Base-by-base conservation (phyloP, 768 basidiomycete species). In the Leucogyrophana mollusca region DNA sequence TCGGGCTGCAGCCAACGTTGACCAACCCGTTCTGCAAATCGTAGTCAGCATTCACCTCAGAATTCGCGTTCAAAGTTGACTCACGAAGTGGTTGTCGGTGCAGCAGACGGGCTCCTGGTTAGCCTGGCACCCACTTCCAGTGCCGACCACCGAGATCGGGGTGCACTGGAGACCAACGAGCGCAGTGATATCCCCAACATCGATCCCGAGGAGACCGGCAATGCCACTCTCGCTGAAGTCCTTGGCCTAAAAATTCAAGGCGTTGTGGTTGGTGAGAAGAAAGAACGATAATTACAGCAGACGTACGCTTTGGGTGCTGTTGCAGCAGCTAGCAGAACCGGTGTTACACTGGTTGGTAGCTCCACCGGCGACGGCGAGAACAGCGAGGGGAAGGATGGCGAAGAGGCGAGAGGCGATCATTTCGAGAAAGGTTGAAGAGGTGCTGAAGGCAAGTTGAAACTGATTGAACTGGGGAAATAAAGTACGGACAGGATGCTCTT, bases 281-380 rank as follows among this genome's bases (percentile, higher is more conserved):
- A 2, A n/a, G 13, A 24, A 51, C 57, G 32, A 40, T 8, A 17
- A 22, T 9, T n/a, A 34, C 14, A 2, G 5, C 16, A 17, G 11
- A 21, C 8, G 6, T 8, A 65, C 61, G 43, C 46, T 32, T 40
- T 53, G 40, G 25, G 47, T 36, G 11, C 42, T 52, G 38, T 59
- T 47, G 34, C 62, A 64, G 30, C 62, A 64, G 30, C 55, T 40
- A 20, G 45, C 23, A 23, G 40, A 14, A 9, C 54, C 64, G 11
- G 49, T 44, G 49, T 51, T 47, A 35, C 62, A 64, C 33, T 51
- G 48, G 25, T 58, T 58, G 33, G 64, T 63, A 42, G 61, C 59
- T 2, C 45, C 46, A 4, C 58, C 53, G 49, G 54, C 10, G 10
- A 38, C 39, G 22, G 40, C 58, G 2, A 56, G 37, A 4, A 50